Conservation (phyloP, 306 rosid genomes). For the Rubus parviflorus region DNA sequence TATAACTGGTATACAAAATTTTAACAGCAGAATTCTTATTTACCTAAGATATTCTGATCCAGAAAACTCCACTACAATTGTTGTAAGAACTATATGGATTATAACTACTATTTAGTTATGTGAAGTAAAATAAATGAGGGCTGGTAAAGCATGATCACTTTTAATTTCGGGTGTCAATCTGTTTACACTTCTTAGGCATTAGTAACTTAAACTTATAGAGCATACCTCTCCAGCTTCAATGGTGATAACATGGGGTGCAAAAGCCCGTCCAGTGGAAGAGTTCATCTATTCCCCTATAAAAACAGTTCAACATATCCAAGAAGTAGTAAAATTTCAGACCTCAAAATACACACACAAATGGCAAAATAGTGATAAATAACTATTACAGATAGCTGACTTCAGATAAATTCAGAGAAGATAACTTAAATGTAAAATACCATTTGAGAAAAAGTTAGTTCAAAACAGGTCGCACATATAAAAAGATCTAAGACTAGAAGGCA, state of each 20-base stretch:
- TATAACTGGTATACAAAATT: background rate
- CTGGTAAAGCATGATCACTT: background rate
- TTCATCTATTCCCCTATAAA: constrained; percentile 97
- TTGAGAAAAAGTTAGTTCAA: background rate
- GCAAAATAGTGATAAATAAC: background rate
- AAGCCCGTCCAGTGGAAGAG: constrained; percentile 87
- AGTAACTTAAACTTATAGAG: constrained; percentile 10
- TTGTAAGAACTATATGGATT: background rate
- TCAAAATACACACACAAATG: background rate
- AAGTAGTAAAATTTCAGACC: constrained; percentile 16
- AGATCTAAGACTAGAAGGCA: constrained; percentile 7
- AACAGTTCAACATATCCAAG: constrained; percentile 17
- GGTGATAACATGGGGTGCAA: constrained; percentile 88
- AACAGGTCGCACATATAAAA: background rate
- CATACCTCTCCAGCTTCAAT: constrained; percentile 80
- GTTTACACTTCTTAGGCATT: background rate
- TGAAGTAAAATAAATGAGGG: background rate
- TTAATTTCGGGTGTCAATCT: background rate
- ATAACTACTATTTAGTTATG: background rate
- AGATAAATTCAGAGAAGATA: background rate
- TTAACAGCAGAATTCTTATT: background rate
- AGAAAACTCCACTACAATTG: background rate
- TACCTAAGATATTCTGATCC: background rate
- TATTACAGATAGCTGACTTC: background rate
- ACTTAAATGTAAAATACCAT: background rate